These are phyloP conservation scores for Hyparrhenia diplandra DNA, from an alignment of 176 grass and related monocot genomes.

Conservation along the genomic window DNA sequence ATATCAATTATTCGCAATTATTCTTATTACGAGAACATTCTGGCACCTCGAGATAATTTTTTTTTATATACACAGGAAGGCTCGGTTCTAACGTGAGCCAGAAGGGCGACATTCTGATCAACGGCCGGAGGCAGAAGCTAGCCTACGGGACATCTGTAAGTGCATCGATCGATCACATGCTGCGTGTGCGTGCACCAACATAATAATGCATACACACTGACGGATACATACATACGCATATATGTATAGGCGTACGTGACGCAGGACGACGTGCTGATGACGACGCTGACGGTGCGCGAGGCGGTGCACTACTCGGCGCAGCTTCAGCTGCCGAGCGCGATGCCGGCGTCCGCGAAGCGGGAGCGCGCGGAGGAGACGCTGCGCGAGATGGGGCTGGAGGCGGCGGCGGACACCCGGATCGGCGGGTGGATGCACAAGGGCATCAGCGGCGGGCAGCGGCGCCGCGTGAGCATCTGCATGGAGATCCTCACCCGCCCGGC, in stretches of 20 bases:
- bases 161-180: not conserved
- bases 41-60: too few species aligned
- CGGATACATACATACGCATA: too few species aligned
- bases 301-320: conserved; percentile 70
- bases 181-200: too few species aligned
- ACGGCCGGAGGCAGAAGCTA: conserved; percentile 60
- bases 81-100: conserved; percentile 57
- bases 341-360: conserved; percentile 51
- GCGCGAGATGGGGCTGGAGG: conserved; percentile 73
- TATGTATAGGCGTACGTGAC: conserved; percentile 70
- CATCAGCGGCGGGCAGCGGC: conserved; percentile 81
- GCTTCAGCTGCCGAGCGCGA: conserved; percentile 68
- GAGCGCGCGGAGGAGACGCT: conserved; percentile 76
- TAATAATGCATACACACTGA: too few species aligned
- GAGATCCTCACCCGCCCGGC: conserved; percentile 80
- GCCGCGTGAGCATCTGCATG: conserved; percentile 73
- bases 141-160: conserved; percentile 77
- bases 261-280: conserved; percentile 92
- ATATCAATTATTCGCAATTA: too few species aligned
- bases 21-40: too few species aligned
- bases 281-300: conserved; percentile 79
- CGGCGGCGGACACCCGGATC: conserved; percentile 64
- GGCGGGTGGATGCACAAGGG: conserved; percentile 71
- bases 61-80: conserved; percentile 49
- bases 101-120: conserved; percentile 81